phyloP scores from a whole-genome alignment of 202 grass and related monocot genomes.

The Schoenoplectus tabernaemontani region DNA sequence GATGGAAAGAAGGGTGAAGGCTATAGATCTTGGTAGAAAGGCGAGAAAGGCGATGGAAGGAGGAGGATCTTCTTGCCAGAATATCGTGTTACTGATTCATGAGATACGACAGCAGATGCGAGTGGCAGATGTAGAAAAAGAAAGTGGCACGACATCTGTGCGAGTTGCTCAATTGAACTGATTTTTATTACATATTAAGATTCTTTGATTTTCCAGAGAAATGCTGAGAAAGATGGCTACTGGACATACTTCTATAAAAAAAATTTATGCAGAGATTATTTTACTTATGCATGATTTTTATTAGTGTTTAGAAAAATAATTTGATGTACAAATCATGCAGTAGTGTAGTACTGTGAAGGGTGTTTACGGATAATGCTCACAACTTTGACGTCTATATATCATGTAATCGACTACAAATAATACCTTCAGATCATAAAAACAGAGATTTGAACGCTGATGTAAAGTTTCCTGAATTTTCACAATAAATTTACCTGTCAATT shows the following conservation, averaged over 20 bases:
- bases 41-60: conserved; percentile 25
- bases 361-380: neutral
- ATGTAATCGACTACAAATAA: neutral
- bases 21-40: conserved; percentile 20
- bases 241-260: neutral
- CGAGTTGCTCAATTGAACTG: neutral
- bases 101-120: conserved; percentile 2
- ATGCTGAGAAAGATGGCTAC: neutral
- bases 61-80: conserved; percentile 32
- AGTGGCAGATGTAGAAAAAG: neutral
- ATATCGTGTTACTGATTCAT: conserved; percentile 8
- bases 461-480: no score
- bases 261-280: neutral
- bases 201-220: neutral
- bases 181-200: neutral
- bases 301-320: neutral
- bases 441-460: no score
- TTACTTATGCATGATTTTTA: neutral
- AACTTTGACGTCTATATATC: neutral
- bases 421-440: no score
- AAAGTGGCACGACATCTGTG: neutral
- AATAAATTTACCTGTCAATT: neutral
- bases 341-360: neutral
- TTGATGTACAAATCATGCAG: neutral
- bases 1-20: conserved; percentile 15